Conservation (phyloP, 1,284 basidiomycete genomes). For the Tranzscheliella williamsii region DNA sequence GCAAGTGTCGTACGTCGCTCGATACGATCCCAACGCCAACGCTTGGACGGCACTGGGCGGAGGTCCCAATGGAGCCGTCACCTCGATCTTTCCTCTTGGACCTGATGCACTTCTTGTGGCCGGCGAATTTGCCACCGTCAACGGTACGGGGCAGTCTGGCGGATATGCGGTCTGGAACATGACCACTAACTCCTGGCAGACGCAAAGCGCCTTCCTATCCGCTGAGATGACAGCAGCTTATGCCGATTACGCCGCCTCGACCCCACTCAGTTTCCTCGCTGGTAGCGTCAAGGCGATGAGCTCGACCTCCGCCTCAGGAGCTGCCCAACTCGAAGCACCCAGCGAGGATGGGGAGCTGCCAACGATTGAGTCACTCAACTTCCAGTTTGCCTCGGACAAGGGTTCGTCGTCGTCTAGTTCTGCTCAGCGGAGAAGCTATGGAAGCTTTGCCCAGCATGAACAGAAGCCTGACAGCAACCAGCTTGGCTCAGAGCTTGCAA, state of each 20-base stretch:
- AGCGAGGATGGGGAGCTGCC: slow-evolving; percentile 53
- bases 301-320: slow-evolving; percentile 61
- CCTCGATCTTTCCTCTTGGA: slow-evolving; percentile 66
- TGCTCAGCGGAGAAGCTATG: slow-evolving; percentile 8
- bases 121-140: slow-evolving; percentile 74
- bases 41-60: slow-evolving; percentile 73
- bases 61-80: slow-evolving; percentile 78
- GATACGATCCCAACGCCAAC: slow-evolving; percentile 73
- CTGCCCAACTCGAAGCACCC: slow-evolving; percentile 61
- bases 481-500: not conserved
- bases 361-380: slow-evolving; percentile 46
- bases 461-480: slow-evolving; percentile 4
- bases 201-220: slow-evolving; percentile 37
- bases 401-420: slow-evolving; percentile 57
- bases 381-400: slow-evolving; percentile 66
- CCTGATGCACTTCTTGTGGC: slow-evolving; percentile 69
- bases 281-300: slow-evolving; percentile 63
- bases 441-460: slow-evolving; percentile 1
- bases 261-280: slow-evolving; percentile 60
- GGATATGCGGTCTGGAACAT: slow-evolving; percentile 81
- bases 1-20: slow-evolving; percentile 67
- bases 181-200: slow-evolving; percentile 69
- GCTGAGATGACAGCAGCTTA: slow-evolving; percentile 76
- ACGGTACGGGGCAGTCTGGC: slow-evolving; percentile 63
- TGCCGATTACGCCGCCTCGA: slow-evolving; percentile 65